Conservation (phyloP, 2,329 filamentous ascomycete genomes). For the Paracorniculantispora psalliotae region DNA sequence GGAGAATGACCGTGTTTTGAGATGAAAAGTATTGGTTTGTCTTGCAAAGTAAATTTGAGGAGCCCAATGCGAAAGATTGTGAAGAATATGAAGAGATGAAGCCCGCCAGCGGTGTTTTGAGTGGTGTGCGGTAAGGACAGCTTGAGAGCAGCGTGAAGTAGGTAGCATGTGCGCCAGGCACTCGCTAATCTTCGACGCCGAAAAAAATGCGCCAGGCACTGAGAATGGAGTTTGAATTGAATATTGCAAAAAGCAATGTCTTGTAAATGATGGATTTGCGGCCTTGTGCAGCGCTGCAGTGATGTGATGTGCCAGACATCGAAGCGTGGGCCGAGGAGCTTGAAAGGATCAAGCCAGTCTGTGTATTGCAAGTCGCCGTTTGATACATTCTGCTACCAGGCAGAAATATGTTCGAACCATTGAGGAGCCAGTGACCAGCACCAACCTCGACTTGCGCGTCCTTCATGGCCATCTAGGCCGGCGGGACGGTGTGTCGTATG, state of each 20-base stretch:
- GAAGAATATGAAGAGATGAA: background rate
- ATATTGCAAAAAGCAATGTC: background rate
- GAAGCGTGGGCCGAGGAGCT: background rate
- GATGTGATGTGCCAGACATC: conserved; percentile 1
- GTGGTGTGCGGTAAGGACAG: background rate
- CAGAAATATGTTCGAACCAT: background rate
- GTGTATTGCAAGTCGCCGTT: background rate
- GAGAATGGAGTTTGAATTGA: too few relatives aligned
- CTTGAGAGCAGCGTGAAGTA: background rate
- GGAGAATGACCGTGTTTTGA: too few relatives aligned
- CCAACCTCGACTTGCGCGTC: background rate
- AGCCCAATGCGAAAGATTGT: background rate
- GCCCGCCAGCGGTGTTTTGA: background rate
- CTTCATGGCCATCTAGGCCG: background rate
- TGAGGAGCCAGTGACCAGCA: background rate
- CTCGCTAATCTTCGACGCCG: background rate
- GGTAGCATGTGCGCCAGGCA: background rate
- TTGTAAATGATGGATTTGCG: background rate
- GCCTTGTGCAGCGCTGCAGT: background rate
- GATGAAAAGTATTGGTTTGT: too few relatives aligned
- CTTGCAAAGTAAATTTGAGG: too few relatives aligned
- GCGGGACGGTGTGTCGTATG: background rate
- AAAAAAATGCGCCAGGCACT: background rate
- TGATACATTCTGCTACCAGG: background rate
- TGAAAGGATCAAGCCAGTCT: background rate